Evolutionary conservation across 73 alveolate genomes (phyloP).

Genomic region (Symbiodinium pilosum): DNA sequence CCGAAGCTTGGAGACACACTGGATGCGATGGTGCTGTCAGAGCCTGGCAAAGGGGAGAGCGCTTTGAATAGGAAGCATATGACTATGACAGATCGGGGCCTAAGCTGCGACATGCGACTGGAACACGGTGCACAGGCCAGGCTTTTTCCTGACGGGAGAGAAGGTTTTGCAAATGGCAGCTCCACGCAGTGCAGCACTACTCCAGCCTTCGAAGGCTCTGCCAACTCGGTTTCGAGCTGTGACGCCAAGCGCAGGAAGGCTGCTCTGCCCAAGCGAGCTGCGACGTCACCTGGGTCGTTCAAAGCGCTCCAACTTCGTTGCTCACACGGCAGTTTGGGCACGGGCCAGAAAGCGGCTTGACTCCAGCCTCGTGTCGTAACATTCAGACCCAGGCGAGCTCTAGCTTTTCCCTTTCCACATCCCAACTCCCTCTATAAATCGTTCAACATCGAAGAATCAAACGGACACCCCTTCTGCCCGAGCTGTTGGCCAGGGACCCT

Average conservation of each 20-base stretch:
- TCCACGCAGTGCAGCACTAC: background rate
- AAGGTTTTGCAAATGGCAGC: too few species aligned
- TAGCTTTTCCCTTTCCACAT: too few species aligned
- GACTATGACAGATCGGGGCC: background rate
- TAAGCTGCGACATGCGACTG: background rate
- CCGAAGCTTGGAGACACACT: background rate
- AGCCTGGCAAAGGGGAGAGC: background rate
- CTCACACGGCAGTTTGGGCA: too few species aligned
- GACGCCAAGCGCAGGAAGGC: conserved; percentile 63
- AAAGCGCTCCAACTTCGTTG: too few species aligned
- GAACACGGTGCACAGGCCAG: background rate
- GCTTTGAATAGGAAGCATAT: background rate
- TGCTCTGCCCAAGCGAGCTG: conserved; percentile 32
- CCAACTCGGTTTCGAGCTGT: conserved; percentile 52
- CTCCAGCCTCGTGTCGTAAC: too few species aligned
- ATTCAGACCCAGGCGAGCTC: too few species aligned
- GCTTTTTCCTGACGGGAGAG: too few species aligned
- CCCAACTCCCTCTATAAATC: too few species aligned
- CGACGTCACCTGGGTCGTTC: conserved; percentile 75
- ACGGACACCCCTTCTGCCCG: too few species aligned
- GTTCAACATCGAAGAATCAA: too few species aligned
- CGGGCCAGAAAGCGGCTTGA: too few species aligned
- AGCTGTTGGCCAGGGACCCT: too few species aligned
- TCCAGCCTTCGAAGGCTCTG: background rate
- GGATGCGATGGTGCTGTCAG: conserved; percentile 2